phyloP scores from a whole-genome alignment of 2,329 filamentous ascomycete genomes.

The Ampelomyces quisqualis region DNA sequence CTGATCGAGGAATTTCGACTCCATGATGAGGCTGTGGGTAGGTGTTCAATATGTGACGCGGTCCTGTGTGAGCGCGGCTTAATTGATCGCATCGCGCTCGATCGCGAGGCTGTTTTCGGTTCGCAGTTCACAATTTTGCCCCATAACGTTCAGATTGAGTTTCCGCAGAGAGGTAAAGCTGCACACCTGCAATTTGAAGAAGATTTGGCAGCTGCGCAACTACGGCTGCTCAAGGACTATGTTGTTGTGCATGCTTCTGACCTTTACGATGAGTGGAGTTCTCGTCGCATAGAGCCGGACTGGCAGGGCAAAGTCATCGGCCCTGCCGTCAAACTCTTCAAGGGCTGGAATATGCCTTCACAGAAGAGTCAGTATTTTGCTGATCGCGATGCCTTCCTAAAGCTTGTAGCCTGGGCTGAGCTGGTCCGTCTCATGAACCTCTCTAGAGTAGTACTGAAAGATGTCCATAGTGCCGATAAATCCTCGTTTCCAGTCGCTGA shows the following conservation, averaged over 20 bases:
- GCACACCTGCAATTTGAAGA: constrained; percentile 11
- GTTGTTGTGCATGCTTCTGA: constrained; percentile 14
- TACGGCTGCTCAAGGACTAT: constrained; percentile 15
- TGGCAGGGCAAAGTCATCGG: constrained; percentile 7
- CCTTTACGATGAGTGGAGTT: constrained; percentile 4
- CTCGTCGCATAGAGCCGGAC: constrained; percentile 5
- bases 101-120: constrained; percentile 14
- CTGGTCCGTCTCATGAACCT: constrained; percentile 15
- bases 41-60: constrained; percentile 9
- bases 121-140: constrained; percentile 3
- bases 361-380: constrained; percentile 6
- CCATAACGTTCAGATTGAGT: constrained; percentile 5
- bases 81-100: constrained; percentile 10
- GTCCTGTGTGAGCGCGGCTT: constrained; percentile 8
- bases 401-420: constrained; percentile 15
- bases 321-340: constrained; percentile 9
- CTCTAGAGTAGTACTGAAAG: background rate
- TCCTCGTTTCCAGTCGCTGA: constrained; percentile 5
- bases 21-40: constrained; percentile 4
- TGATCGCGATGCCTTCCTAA: constrained; percentile 9
- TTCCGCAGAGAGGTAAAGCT: constrained; percentile 5
- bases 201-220: constrained; percentile 9
- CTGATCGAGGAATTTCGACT: constrained; percentile 3
- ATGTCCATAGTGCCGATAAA: background rate
- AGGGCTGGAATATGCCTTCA: constrained; percentile 8